Evolutionary conservation across 2,329 filamentous ascomycete genomes (phyloP).

Genomic region (Sclerotinia minor): DNA sequence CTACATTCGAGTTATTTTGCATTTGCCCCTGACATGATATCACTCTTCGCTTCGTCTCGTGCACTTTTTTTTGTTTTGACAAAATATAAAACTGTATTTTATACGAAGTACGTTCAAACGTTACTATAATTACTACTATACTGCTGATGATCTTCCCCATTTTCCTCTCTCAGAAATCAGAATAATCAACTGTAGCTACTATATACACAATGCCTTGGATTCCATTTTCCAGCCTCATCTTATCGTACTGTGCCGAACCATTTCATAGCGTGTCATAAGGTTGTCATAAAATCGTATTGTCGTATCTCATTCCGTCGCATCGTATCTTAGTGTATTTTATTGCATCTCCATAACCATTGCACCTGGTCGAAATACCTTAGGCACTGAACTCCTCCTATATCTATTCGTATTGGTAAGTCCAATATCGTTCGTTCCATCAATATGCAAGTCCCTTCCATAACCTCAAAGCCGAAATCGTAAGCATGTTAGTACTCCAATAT

Average conservation of each 20-base stretch:
- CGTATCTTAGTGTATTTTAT: constrained; percentile 2
- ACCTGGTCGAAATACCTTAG: not conserved
- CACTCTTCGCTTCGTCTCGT: not conserved
- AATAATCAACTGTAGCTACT: not conserved
- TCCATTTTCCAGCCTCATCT: not conserved
- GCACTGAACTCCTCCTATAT: not conserved
- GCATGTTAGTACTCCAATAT: constrained; percentile 7
- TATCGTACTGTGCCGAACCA: not conserved
- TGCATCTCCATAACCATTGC: not conserved
- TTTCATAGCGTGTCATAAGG: not conserved
- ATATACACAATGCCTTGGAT: not conserved
- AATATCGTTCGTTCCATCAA: not conserved
- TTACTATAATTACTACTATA: not conserved
- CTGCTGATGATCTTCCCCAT: not conserved
- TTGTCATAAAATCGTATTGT: constrained; percentile 8
- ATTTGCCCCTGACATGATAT: too few species aligned
- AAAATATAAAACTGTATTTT: not conserved
- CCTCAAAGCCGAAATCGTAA: not conserved
- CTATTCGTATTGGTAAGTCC: not conserved
- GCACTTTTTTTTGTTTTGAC: too few species aligned
- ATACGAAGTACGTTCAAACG: not conserved
- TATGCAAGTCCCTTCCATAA: not conserved
- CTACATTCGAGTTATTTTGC: too few species aligned
- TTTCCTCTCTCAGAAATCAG: not conserved
- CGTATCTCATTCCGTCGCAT: not conserved